A percentile compares a stretch with the other conserved stretches of the same genome.
phyloP scores from a whole-genome alignment of 257 asterid genomes.

The Asclepias syriaca region DNA sequence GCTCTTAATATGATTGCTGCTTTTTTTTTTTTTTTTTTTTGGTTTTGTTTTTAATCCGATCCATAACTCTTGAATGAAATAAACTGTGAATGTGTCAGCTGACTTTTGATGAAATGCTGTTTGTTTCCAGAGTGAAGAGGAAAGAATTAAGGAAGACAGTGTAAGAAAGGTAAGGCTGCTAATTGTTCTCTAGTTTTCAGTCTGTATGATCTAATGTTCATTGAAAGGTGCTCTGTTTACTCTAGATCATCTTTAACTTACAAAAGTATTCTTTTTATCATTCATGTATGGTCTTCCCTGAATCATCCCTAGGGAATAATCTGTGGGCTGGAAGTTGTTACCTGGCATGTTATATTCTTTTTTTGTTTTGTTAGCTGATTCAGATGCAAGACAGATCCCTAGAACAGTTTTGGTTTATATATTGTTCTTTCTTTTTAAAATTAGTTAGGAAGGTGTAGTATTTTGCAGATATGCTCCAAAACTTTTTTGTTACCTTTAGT shows the following conservation, averaged over 20 bases:
- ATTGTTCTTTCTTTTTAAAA: not conserved
- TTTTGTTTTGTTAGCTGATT: not conserved
- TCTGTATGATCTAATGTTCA: not conserved
- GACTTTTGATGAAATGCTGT: slow-evolving; percentile 20
- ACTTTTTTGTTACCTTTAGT: not conserved
- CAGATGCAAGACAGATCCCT: not conserved
- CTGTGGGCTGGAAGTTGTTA: not conserved
- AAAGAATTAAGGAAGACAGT: slow-evolving; percentile 67
- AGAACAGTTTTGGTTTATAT: not conserved
- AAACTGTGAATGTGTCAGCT: not conserved
- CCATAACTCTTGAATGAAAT: not conserved
- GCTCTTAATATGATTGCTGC: not conserved
- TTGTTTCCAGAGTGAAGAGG: slow-evolving; percentile 68
- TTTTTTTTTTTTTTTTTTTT: not conserved
- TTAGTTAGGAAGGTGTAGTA: not conserved
- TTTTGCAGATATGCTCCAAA: not conserved
- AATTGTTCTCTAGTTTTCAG: not conserved
- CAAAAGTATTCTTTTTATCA: not conserved
- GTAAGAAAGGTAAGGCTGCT: slow-evolving; percentile 42
- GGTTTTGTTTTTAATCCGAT: too few relatives aligned
- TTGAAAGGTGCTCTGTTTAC: not conserved
- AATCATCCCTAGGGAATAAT: not conserved
- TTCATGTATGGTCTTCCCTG: not conserved
- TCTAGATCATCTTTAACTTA: not conserved
- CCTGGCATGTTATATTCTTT: not conserved